Percentiles rank a stretch among this genome's conserved stretches.
Conservation (phyloP, 768 basidiomycete species). For the Collybiopsis luxurians region DNA sequence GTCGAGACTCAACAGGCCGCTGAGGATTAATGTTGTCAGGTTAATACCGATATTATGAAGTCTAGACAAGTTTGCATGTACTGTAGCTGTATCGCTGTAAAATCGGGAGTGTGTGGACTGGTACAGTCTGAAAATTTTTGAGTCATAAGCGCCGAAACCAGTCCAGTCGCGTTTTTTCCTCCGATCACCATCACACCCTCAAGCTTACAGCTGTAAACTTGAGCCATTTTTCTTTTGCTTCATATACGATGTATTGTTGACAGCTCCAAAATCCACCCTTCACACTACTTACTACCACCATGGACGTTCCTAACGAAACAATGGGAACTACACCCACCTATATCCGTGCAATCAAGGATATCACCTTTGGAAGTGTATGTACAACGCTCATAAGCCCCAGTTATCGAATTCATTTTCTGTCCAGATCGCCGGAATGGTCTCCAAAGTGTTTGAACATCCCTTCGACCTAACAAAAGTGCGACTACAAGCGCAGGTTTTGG, state of each 20-base stretch:
- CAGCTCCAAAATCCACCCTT: not conserved
- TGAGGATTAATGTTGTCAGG: conserved; percentile 13
- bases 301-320: conserved; percentile 67
- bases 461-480: conserved; percentile 93
- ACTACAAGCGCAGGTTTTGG: conserved; percentile 84
- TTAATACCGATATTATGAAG: too few species aligned
- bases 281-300: conserved; percentile 82
- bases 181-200: not conserved
- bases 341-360: conserved; percentile 40
- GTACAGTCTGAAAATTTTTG: too few species aligned
- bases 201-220: conserved; percentile 1
- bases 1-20: conserved; percentile 32
- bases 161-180: conserved; percentile 1
- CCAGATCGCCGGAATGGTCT: conserved; percentile 78
- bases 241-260: conserved; percentile 1
- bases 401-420: not conserved
- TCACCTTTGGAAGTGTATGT: conserved; percentile 48
- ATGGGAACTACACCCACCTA: not conserved
- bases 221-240: not conserved
- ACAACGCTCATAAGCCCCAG: not conserved
- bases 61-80: too few species aligned
- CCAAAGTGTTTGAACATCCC: conserved; percentile 89
- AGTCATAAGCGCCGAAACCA: too few species aligned
- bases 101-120: too few species aligned
- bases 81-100: too few species aligned